Evolutionary conservation across 768 basidiomycete genomes (phyloP).

Genomic region (Dendrothele bispora): DNA sequence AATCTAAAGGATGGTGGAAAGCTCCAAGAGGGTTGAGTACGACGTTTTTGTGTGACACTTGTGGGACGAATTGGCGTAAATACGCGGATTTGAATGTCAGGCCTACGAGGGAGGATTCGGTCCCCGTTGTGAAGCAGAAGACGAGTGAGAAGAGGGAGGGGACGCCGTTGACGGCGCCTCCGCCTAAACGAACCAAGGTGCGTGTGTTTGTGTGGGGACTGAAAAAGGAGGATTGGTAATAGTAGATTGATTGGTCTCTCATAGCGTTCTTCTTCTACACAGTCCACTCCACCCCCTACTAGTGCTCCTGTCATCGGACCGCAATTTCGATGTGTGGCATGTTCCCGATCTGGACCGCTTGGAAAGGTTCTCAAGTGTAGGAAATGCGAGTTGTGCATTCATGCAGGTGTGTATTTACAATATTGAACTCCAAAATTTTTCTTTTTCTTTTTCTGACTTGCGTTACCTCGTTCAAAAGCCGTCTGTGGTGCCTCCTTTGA

Average conservation of each 20-base stretch:
- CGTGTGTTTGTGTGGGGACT: constrained; percentile 7
- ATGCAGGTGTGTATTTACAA: constrained; percentile 78
- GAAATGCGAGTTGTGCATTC: constrained; percentile 75
- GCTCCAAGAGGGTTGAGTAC: constrained; percentile 85
- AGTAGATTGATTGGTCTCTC: constrained; percentile 18
- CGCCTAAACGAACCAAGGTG: constrained; percentile 68
- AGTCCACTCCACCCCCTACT: constrained; percentile 67
- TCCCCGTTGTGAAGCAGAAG: constrained; percentile 36
- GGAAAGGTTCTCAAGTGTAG: constrained; percentile 82
- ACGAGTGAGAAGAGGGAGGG: constrained; percentile 60
- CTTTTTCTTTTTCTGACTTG: constrained; percentile 1
- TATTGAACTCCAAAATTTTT: too few species aligned
- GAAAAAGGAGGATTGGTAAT: not conserved
- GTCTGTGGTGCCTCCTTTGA: constrained; percentile 70
- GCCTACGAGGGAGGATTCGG: constrained; percentile 65
- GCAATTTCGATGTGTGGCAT: constrained; percentile 73
- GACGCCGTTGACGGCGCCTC: constrained; percentile 48
- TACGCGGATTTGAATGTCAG: constrained; percentile 87
- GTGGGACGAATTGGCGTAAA: constrained; percentile 89
- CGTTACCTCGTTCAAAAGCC: constrained; percentile 33
- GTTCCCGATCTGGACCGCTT: constrained; percentile 70
- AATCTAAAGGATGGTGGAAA: constrained; percentile 86
- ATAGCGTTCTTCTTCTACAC: constrained; percentile 50
- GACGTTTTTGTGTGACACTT: constrained; percentile 78
- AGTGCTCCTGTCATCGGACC: constrained; percentile 44